Evolutionary conservation across 352 stramenopile genomes (phyloP), one percentile per base, ranked within the genome.

Genomic region (Phytophthora hybrid): DNA sequence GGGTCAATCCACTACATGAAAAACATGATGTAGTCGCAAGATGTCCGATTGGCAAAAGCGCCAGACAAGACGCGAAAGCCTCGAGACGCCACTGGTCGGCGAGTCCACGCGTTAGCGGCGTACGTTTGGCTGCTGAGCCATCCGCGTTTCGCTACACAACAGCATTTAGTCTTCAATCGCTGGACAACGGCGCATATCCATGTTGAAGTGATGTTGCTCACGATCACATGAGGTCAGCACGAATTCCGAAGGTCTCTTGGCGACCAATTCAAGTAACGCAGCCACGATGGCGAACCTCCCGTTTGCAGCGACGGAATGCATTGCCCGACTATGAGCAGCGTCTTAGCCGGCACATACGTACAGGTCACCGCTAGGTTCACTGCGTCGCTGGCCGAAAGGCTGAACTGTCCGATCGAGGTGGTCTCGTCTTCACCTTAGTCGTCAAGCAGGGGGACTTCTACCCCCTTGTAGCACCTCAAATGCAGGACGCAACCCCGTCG

Each of bases 201-300:
- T 47, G 32, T n/a, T 32, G 55, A 61, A 49, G 31, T 49, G 55
- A 32, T 47, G 32, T 61, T 61, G 55, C 55, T 47, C 18, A 61
- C 32, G 55, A 26, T 61, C 29, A 26, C 44, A 14, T 56, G 21
- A 59, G 5, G 11, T 10, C 52, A 59, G 52, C 52, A 32, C 23
- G 18, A 61, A n/a, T 16, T 32, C 49, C n/a, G 49, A 9, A 56
- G n/a, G 49, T 26, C 3, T 56, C 49, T 31, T 31, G 49, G 10
- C 37, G 5, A 44, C 0, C 10, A 16, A 5, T 44, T 26, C 44
- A n/a, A 52, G 44, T 52, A 21, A 21, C 44, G 16, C 44, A 16
- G n/a, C 5, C 14, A 21, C 18, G 9, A 8, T 49, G 3, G 41
- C 41, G 41, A 29, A 29, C 32, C 32, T 39, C 32, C 41, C 5